Percentiles rank a stretch among this genome's conserved stretches.
phyloP scores from a whole-genome alignment of 2,329 filamentous ascomycete genomes.

The Gaeumannomyces sp. region DNA sequence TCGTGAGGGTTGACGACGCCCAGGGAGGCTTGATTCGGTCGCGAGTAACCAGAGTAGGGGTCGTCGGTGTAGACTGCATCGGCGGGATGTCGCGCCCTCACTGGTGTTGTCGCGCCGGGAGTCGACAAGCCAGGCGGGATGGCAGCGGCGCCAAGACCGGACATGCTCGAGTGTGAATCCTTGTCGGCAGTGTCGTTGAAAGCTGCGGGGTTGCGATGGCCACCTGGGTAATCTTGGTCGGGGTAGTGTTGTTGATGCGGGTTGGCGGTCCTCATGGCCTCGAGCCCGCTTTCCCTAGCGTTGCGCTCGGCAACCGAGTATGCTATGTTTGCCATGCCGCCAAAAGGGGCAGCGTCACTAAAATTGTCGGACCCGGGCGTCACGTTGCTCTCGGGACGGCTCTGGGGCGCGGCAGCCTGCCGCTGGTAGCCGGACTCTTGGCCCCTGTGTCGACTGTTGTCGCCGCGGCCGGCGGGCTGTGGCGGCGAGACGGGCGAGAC shows the following conservation, averaged over 20 bases:
- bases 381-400: conserved; percentile 31
- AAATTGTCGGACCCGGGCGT: conserved; percentile 65
- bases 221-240: conserved; percentile 21
- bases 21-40: conserved; percentile 41
- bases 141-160: conserved; percentile 30
- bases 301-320: conserved; percentile 59
- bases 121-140: conserved; percentile 29
- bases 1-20: conserved; percentile 68
- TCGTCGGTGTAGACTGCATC: conserved; percentile 52
- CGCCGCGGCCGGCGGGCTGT: conserved; percentile 18
- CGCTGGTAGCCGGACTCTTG: conserved; percentile 21
- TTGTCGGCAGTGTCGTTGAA: conserved; percentile 24
- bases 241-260: conserved; percentile 16
- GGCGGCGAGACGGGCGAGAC: conserved; percentile 24
- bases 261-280: conserved; percentile 45
- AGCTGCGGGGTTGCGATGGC: conserved; percentile 14
- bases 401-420: conserved; percentile 14
- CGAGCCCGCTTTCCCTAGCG: conserved; percentile 57
- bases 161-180: conserved; percentile 37
- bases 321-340: conserved; percentile 63
- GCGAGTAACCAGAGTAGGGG: conserved; percentile 57
- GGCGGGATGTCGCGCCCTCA: conserved; percentile 42
- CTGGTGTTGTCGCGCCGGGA: conserved; percentile 29
- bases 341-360: conserved; percentile 48
- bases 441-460: conserved; percentile 19